Conservation (phyloP, 1,284 basidiomycete species). For the Apiotrichum porosum region DNA sequence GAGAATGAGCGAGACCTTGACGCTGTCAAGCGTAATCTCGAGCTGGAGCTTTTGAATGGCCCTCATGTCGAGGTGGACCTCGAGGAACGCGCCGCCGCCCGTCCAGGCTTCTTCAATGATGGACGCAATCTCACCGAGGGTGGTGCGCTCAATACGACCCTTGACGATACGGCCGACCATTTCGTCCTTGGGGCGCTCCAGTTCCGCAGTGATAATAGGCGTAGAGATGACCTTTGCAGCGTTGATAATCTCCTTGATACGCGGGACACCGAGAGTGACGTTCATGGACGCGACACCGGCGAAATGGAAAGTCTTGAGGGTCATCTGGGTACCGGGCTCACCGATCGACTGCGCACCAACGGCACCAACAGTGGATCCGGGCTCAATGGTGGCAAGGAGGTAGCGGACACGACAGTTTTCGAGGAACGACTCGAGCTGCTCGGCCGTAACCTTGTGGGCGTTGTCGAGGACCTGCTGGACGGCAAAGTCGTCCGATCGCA, state of each 20-base stretch:
- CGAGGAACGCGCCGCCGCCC: slow-evolving; percentile 84
- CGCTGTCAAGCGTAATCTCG: slow-evolving; percentile 86
- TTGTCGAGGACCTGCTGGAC: slow-evolving; percentile 76
- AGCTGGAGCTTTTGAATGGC: slow-evolving; percentile 90
- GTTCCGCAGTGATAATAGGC: slow-evolving; percentile 94
- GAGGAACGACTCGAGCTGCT: slow-evolving; percentile 74
- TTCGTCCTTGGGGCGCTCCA: slow-evolving; percentile 79
- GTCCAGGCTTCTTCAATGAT: slow-evolving; percentile 96
- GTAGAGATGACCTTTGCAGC: slow-evolving; percentile 95
- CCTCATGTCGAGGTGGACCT: slow-evolving; percentile 84
- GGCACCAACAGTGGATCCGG: slow-evolving; percentile 94
- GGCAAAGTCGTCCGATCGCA: slow-evolving; percentile 37
- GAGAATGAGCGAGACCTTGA: slow-evolving; percentile 84
- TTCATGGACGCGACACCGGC: slow-evolving; percentile 99
- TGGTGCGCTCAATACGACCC: slow-evolving; percentile 90
- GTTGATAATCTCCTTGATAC: slow-evolving; percentile 93
- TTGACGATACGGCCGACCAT: slow-evolving; percentile 95
- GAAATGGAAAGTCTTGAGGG: slow-evolving; percentile 99
- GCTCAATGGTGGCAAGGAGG: slow-evolving; percentile 90
- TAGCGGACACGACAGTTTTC: slow-evolving; percentile 86
- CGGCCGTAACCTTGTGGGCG: slow-evolving; percentile 79
- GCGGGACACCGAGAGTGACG: slow-evolving; percentile 97
- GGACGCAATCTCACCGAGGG: slow-evolving; percentile 88
- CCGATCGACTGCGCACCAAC: slow-evolving; percentile 99
- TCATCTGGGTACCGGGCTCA: slow-evolving; percentile 99